Conservation (phyloP, 2,329 filamentous ascomycete species). For the Paecilomyces niveus region DNA sequence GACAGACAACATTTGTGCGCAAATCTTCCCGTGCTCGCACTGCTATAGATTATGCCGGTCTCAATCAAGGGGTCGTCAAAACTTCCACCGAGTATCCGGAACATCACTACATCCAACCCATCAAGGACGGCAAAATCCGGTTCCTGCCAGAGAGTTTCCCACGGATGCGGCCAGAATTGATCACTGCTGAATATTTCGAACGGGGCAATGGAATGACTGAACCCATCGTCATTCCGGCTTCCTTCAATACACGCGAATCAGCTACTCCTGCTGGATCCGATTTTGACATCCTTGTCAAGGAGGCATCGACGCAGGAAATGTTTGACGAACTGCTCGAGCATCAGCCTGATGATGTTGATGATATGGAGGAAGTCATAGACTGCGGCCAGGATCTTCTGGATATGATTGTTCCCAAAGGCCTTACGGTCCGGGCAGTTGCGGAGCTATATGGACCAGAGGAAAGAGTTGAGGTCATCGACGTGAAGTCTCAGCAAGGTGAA, state of each 20-base stretch:
- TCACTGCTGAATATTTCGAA: slow-evolving; percentile 58
- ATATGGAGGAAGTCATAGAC: slow-evolving; percentile 43
- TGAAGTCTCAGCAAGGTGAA: slow-evolving; percentile 61
- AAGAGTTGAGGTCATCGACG: slow-evolving; percentile 60
- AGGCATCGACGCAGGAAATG: slow-evolving; percentile 32
- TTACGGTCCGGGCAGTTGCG: slow-evolving; percentile 57
- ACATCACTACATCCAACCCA: slow-evolving; percentile 61
- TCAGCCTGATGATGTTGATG: slow-evolving; percentile 17
- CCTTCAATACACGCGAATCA: slow-evolving; percentile 50
- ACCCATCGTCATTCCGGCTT: slow-evolving; percentile 59
- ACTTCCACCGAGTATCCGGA: slow-evolving; percentile 58
- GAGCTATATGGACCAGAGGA: slow-evolving; percentile 58
- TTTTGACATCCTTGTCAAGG: slow-evolving; percentile 22
- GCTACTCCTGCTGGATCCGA: slow-evolving; percentile 15
- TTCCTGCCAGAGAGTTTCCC: slow-evolving; percentile 58
- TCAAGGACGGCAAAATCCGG: slow-evolving; percentile 57
- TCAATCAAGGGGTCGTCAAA: slow-evolving; percentile 60
- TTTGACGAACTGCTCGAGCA: slow-evolving; percentile 32
- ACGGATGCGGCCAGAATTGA: slow-evolving; percentile 55
- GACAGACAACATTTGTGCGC: slow-evolving; percentile 59
- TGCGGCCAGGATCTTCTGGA: slow-evolving; percentile 59
- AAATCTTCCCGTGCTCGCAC: slow-evolving; percentile 60
- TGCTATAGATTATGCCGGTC: slow-evolving; percentile 60
- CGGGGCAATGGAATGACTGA: slow-evolving; percentile 57
- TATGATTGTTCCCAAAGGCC: slow-evolving; percentile 59